Conservation (phyloP, 805 yeast species). For the Candida odintsovae region DNA sequence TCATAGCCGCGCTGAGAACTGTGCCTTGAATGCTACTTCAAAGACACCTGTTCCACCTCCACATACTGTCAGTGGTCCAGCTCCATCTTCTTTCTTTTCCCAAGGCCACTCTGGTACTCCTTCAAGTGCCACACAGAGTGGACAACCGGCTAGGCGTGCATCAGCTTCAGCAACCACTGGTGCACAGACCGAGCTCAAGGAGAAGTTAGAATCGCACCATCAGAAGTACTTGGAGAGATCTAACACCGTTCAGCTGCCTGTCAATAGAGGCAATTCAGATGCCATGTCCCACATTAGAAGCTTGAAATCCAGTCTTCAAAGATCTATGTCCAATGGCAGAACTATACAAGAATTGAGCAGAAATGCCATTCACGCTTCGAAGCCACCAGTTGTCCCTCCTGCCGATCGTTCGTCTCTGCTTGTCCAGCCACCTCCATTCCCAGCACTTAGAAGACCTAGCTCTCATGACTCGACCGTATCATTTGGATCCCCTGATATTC, state of each 20-base stretch:
- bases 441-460: not conserved
- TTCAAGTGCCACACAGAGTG: not conserved
- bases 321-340: not conserved
- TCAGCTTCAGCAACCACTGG: not conserved
- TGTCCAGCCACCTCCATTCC: not conserved
- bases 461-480: not conserved
- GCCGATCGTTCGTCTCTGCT: not conserved
- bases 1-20: not conserved
- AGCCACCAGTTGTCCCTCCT: not conserved
- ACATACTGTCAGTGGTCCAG: constrained; percentile 5
- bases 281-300: not conserved
- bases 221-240: not conserved
- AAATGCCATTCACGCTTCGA: not conserved
- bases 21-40: not conserved
- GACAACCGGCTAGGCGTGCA: not conserved
- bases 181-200: not conserved
- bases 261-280: not conserved
- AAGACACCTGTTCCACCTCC: constrained; percentile 14
- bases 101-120: not conserved
- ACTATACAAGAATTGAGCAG: not conserved
- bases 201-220: not conserved
- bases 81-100: constrained; percentile 7
- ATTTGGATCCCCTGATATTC: not conserved
- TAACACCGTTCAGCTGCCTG: not conserved
- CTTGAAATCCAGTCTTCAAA: not conserved